These are phyloP conservation scores for Mycena leptocephala DNA, from an alignment of 768 basidiomycete species.

Conservation along the genomic window DNA sequence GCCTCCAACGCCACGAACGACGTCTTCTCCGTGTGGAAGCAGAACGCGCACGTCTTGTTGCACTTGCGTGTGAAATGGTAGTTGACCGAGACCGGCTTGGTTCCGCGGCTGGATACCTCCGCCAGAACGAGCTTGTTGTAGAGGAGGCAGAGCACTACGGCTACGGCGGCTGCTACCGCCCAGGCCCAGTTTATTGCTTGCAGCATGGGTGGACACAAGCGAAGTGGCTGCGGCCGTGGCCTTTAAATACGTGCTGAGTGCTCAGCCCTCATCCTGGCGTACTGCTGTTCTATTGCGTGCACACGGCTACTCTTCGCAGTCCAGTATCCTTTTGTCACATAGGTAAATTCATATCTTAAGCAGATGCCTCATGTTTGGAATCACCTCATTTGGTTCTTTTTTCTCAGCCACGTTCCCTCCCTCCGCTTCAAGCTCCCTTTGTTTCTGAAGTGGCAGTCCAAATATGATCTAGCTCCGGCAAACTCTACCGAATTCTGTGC, in stretches of 20 bases:
- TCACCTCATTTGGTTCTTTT: too few species aligned
- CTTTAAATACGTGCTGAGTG: neutral
- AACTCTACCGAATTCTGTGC: too few species aligned
- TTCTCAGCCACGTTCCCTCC: too few species aligned
- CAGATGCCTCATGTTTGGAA: too few species aligned
- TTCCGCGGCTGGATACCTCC: neutral
- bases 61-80: neutral
- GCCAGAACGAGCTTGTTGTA: neutral
- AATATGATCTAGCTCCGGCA: too few species aligned
- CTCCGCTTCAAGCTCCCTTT: too few species aligned
- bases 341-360: too few species aligned
- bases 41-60: conserved; percentile 1
- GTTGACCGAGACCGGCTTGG: conserved; percentile 1
- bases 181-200: neutral
- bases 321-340: too few species aligned
- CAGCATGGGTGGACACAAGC: neutral
- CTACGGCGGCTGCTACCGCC: neutral
- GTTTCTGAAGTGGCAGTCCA: too few species aligned
- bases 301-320: too few species aligned
- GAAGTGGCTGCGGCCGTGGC: neutral
- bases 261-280: neutral
- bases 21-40: conserved; percentile 8
- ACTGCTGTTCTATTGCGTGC: too few species aligned
- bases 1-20: neutral
- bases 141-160: neutral